Base-by-base conservation (phyloP, 225 moss, liverwort and hornwort species). In the Sphagnum contortum region DNA sequence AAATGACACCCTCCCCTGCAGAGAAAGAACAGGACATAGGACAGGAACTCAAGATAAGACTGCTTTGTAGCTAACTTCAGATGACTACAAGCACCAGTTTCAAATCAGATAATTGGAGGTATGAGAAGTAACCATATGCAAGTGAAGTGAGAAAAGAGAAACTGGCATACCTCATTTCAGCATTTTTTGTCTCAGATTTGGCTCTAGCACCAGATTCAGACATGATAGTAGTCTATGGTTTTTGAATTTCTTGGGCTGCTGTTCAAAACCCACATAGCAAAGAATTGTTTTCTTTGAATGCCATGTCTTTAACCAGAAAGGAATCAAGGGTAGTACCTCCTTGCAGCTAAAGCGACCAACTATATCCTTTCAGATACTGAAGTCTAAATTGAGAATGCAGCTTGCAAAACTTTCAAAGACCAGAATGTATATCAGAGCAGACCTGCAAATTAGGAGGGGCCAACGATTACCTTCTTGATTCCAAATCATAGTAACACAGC, bases 321-420 rank as follows among this genome's bases (percentile, higher is more conserved):
- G 96, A 98, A 72, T 98, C 96, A 44, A 88, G 90, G 92, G 93
- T 98, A 46, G 88, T 92, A 70, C 96, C 96, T 70, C 96, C 96
- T 86, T 85, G 92, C 3, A 93, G 90, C 90, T 96, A 29, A 29
- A 29, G 29, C 29, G 29, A 29, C 29, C 29, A 29, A 29, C 29
- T 0, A 29, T 29, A 29, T 29, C 29, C 29, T 29, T 29, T 29
- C 29, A 29, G 29, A 29, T 29, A 29, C 29, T 29, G 29, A 29
- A 29, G 29, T 29, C 29, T 29, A 29, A 29, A 29, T 29, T 29
- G 29, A 29, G 29, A 29, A 29, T 29, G 29, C 29, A 29, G 29
- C 29, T 29, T 29, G 29, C 29, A 29, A 29, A 29, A 29, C 29
- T 29, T 29, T 29, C 29, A 29, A 29, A 29, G 29, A 29, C 29